A percentile compares a stretch with the other conserved stretches of the same genome.
Conservation (phyloP, 768 basidiomycete species). For the Termitomyces sp. region DNA sequence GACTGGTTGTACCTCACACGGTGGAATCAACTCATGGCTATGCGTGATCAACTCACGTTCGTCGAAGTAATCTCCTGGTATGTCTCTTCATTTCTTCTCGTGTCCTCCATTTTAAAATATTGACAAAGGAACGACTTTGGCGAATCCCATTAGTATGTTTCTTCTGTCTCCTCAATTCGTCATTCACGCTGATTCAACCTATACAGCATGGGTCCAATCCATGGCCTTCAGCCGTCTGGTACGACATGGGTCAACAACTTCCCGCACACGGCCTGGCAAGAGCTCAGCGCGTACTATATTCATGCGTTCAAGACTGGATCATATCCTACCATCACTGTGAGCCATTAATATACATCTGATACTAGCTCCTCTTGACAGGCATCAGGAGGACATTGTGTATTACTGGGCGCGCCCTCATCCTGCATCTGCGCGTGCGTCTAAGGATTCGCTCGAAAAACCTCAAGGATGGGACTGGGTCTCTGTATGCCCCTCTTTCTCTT, state of each 20-base stretch:
- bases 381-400: slow-evolving; percentile 43
- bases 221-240: slow-evolving; percentile 41
- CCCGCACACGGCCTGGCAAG: slow-evolving; percentile 54
- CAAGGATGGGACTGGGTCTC: slow-evolving; percentile 48
- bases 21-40: slow-evolving; percentile 66
- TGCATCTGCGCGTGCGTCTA: slow-evolving; percentile 38
- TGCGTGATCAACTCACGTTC: slow-evolving; percentile 51
- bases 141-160: slow-evolving; percentile 64
- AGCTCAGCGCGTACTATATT: slow-evolving; percentile 64
- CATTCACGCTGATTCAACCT: background rate
- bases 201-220: slow-evolving; percentile 54
- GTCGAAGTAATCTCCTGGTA: slow-evolving; percentile 73
- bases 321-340: slow-evolving; percentile 55
- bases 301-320: slow-evolving; percentile 63
- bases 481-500: slow-evolving; percentile 30
- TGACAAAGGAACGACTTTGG: slow-evolving; percentile 65
- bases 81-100: slow-evolving; percentile 4
- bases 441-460: slow-evolving; percentile 45
- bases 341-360: slow-evolving; percentile 12
- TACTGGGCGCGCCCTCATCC: slow-evolving; percentile 69
- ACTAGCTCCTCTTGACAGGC: background rate
- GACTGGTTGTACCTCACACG: slow-evolving; percentile 65
- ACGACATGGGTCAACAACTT: slow-evolving; percentile 42
- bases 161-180: background rate
- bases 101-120: background rate